Evolutionary conservation across 306 rosid species (phyloP), one percentile per base, ranked within the genome.

Genomic region (Trifolium dubium): DNA sequence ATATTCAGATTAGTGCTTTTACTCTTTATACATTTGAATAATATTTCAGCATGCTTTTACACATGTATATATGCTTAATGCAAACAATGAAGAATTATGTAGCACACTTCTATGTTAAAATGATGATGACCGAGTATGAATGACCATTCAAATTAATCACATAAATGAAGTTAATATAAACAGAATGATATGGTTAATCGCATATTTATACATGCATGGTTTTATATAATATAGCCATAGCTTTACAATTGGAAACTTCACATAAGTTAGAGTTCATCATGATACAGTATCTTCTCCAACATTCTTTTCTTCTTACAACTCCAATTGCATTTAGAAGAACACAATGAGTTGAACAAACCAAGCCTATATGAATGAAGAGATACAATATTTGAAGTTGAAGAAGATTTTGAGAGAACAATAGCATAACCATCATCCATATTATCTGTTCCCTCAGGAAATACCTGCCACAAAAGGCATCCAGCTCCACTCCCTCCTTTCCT

Each of bases 391-490:
- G 96, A 59, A 3, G 92, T 83, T 28, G 97, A 88, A 68, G 93
- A 79, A 77, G 88, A 76, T 62, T 85, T 85, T 1, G 98, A 82
- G 7, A 89, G 81, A 74, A 87, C 89, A 76, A 91, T 73, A 15
- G 93, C 97, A 77, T 91, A 93, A 0, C 98, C 98, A 60, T 93
- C 97, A 53, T 93, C 92, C 98, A 93, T 93, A 83, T 86, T 86
- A 49, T 90, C 98, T 0, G 95, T 88, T 69, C 96, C 98, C 23
- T 88, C 88, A 35, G 98, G 96, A 65, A 92, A 87, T 1, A 92
- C 75, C 73, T 92, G 98, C 98, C 98, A 92, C 83, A 92, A 30
- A 19, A 92, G 88, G 81, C 91, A 87, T 76, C 96, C 98, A 35
- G 77, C 92, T 7, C 96, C 98, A 51, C 91, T 79, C 58, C 98